Conservation (phyloP, 169 alveolate genomes). For the Eimeria acervulina region DNA sequence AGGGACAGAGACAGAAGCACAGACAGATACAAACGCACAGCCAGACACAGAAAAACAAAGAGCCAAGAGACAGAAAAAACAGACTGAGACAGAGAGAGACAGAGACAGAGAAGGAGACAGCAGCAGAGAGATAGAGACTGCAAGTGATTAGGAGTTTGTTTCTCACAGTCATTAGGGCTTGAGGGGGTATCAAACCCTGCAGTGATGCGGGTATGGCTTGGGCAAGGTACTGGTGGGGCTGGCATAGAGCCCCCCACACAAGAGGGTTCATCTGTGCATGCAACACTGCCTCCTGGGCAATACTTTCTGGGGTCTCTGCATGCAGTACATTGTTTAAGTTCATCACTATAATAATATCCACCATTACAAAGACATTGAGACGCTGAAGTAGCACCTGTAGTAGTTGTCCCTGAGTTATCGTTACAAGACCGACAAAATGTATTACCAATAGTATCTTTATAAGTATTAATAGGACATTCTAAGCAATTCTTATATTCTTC, state of each 20-base stretch:
- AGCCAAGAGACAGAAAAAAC: not conserved
- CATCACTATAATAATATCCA: slow-evolving; percentile 87
- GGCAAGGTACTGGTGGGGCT: slow-evolving; percentile 86
- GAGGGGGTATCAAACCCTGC: slow-evolving; percentile 90
- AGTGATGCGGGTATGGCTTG: slow-evolving; percentile 88
- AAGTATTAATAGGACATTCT: slow-evolving; percentile 87
- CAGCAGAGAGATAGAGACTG: not conserved
- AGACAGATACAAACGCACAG: not conserved
- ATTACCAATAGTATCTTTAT: slow-evolving; percentile 87
- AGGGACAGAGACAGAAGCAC: not conserved
- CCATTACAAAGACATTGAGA: slow-evolving; percentile 87
- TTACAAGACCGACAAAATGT: slow-evolving; percentile 87
- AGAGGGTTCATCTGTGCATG: not conserved
- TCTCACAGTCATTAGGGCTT: slow-evolving; percentile 87
- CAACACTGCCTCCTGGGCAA: slow-evolving; percentile 91
- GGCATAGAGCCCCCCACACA: slow-evolving; percentile 15
- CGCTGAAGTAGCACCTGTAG: slow-evolving; percentile 82
- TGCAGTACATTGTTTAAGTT: slow-evolving; percentile 85
- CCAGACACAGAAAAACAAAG: not conserved
- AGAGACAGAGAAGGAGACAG: not conserved
- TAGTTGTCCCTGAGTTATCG: slow-evolving; percentile 88
- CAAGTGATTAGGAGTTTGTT: not conserved
- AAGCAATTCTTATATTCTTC: slow-evolving; percentile 79
- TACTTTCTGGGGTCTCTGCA: slow-evolving; percentile 87
- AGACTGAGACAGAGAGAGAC: not conserved